Evolutionary conservation across 345 rosid species (phyloP).

Genomic region (Cardamine occulta): DNA sequence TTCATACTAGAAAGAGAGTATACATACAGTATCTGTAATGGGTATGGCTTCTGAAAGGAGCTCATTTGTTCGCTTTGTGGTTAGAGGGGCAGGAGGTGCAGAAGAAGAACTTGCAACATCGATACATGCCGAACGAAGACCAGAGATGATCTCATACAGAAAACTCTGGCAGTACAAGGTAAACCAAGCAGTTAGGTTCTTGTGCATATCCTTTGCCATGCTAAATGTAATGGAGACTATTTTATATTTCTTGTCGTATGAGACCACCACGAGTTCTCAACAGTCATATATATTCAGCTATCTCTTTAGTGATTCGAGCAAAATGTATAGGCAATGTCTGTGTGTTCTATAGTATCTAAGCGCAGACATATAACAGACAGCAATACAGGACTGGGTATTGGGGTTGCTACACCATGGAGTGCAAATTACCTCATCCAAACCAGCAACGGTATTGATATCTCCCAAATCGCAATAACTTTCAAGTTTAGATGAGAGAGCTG

Average conservation of each 20-base stretch:
- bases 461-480: conserved; percentile 83
- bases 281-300: background rate
- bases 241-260: conserved; percentile 2
- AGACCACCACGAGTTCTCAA: conserved; percentile 14
- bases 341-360: conserved; percentile 7
- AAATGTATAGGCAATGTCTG: conserved; percentile 17
- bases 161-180: conserved; percentile 57
- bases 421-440: conserved; percentile 73
- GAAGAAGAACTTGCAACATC: conserved; percentile 91
- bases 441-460: conserved; percentile 57
- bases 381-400: background rate
- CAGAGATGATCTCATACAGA: conserved; percentile 75
- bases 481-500: conserved; percentile 60
- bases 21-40: conserved; percentile 45
- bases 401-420: conserved; percentile 22
- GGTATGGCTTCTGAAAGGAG: conserved; percentile 70
- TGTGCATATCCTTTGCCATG: conserved; percentile 8
- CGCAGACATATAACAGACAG: conserved; percentile 5
- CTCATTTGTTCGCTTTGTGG: conserved; percentile 62
- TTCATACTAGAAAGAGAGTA: conserved; percentile 23
- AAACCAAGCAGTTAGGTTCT: conserved; percentile 40
- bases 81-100: conserved; percentile 60
- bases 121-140: conserved; percentile 65
- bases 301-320: conserved; percentile 14
- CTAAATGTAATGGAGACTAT: conserved; percentile 25